Percentiles rank a stretch among this genome's conserved stretches.
These are phyloP conservation scores for Fusarium gaditjirri DNA, from an alignment of 2,329 filamentous ascomycete species.

Conservation along the genomic window DNA sequence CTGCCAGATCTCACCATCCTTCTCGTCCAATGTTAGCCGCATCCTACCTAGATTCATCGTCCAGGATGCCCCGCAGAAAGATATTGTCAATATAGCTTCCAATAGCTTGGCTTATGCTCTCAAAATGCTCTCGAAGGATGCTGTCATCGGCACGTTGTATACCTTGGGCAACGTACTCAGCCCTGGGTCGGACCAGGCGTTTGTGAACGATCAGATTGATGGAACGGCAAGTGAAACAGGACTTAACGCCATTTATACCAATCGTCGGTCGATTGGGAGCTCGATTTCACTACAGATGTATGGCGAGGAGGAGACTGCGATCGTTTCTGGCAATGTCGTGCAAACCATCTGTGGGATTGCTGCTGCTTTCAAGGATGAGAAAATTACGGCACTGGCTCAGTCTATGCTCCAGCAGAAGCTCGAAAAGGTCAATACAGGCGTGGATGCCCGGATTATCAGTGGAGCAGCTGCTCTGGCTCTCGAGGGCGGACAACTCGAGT, in stretches of 20 bases:
- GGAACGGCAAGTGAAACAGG: constrained; percentile 54
- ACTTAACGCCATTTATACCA: constrained; percentile 59
- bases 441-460: constrained; percentile 87
- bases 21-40: constrained; percentile 80
- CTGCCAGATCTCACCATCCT: constrained; percentile 77
- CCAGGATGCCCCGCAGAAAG: constrained; percentile 76
- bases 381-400: constrained; percentile 91
- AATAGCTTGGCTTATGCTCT: constrained; percentile 85
- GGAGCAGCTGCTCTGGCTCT: constrained; percentile 83
- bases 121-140: constrained; percentile 86
- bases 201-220: constrained; percentile 63
- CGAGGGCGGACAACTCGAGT: constrained; percentile 81
- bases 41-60: constrained; percentile 89
- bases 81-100: constrained; percentile 81
- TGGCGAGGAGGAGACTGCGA: constrained; percentile 80
- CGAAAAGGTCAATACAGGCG: constrained; percentile 79
- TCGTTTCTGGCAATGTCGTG: constrained; percentile 89
- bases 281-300: constrained; percentile 80
- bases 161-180: constrained; percentile 96
- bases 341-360: constrained; percentile 94
- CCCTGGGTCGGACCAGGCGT: constrained; percentile 68
- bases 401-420: constrained; percentile 98
- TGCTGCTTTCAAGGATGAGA: constrained; percentile 81
- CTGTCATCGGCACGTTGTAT: constrained; percentile 94
- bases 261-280: constrained; percentile 73